Evolutionary conservation across 2,329 filamentous ascomycete genomes (phyloP), one percentile per base, ranked within the genome.

Genomic region (Nothophaeocryptopus gaeumannii): DNA sequence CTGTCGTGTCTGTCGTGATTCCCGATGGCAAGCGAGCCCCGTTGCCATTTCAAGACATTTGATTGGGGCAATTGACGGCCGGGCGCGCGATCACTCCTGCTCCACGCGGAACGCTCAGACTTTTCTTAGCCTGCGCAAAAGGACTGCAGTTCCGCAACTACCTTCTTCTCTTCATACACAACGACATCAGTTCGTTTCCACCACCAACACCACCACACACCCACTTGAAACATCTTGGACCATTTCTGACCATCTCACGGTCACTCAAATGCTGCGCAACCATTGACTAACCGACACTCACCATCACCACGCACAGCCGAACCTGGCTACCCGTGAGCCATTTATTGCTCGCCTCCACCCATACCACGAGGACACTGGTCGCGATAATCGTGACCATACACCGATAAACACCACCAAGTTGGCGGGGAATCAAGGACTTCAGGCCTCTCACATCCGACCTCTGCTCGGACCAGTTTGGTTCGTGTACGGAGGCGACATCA

Each of bases 381-480:
- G 60, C 57, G 53, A 54, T 42, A 48, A 44, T 46, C 45, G 68
- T 72, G 70, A 70, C 69, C 62, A 58, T 57, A 45, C 52, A 36
- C 46, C 56, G 63, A 26, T 26, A 26, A 70, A 80, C 74, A 82
- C 82, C 83, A 86, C 83, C 89, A 95, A 95, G 83, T 95, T 95
- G 89, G 89, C 89, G 89, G 87, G 86, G 80, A 78, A 84, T 83
- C 82, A 80, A 74, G 78, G 79, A 74, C 73, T 79, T 74, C 75
- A 81, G 76, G 82, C 87, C 72, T 85, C 84, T 73, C 85, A 86
- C 76, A 79, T 86, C 71, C 86, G 86, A 79, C 91, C 89, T 82
- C 88, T 95, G 78, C 85, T 92, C 73, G 89, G 89, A 80, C 92
- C 90, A 75, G 84, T 85, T 80, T 89, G 90, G 90, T 90, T 95